Conservation (phyloP, 768 basidiomycete species). For the Hericium rajendrae region DNA sequence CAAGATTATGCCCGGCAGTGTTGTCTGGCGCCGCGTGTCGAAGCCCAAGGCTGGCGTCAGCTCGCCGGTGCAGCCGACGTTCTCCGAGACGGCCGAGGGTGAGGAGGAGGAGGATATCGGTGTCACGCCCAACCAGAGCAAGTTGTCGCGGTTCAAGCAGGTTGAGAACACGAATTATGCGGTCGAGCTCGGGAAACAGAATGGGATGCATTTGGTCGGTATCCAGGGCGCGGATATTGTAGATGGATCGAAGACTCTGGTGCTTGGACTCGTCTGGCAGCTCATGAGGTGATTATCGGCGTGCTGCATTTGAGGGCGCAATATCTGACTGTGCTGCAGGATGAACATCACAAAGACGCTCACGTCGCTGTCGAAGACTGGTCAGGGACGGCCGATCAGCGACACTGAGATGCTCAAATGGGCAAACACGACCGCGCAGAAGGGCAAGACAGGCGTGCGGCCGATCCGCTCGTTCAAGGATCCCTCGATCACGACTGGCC, state of each 20-base stretch:
- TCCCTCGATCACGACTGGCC: conserved; percentile 73
- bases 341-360: conserved; percentile 90
- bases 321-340: conserved; percentile 24
- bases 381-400: conserved; percentile 72
- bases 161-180: conserved; percentile 98
- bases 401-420: conserved; percentile 94
- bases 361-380: conserved; percentile 55
- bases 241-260: conserved; percentile 85
- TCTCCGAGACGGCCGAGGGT: conserved; percentile 42
- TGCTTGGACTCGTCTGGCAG: conserved; percentile 96
- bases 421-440: conserved; percentile 87
- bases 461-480: conserved; percentile 92
- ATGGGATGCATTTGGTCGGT: conserved; percentile 91
- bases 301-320: not conserved
- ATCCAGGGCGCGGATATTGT: conserved; percentile 98
- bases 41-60: conserved; percentile 66
- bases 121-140: conserved; percentile 74
- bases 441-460: conserved; percentile 45
- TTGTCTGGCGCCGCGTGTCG: conserved; percentile 92
- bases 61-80: conserved; percentile 19
- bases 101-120: conserved; percentile 75
- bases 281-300: conserved; percentile 64
- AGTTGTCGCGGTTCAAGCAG: conserved; percentile 89
- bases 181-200: conserved; percentile 87
- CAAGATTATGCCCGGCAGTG: conserved; percentile 85